phyloP scores from a whole-genome alignment of 768 basidiomycete genomes.

The Coprinopsis cinerea region DNA sequence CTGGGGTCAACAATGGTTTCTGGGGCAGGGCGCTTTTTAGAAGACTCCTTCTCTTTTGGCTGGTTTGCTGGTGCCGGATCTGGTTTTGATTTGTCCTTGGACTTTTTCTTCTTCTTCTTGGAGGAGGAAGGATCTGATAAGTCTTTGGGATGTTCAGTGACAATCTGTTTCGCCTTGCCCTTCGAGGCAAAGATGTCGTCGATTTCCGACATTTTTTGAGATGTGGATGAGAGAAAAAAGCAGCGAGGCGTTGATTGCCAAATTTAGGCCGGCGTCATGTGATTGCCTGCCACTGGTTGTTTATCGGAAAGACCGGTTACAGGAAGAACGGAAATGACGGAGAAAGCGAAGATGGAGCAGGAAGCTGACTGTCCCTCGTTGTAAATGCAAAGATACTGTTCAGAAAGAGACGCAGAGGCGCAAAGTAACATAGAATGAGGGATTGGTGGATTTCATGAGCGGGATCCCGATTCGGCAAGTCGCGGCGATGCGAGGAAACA shows the following conservation, averaged over 20 bases:
- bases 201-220: conserved; percentile 56
- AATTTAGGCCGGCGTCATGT: background rate
- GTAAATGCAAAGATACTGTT: too few relatives aligned
- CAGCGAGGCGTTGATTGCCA: background rate
- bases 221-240: background rate
- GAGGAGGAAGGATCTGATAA: conserved; percentile 16
- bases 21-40: conserved; percentile 37
- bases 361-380: too few relatives aligned
- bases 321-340: too few relatives aligned
- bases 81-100: conserved; percentile 27
- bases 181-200: conserved; percentile 76
- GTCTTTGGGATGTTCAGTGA: conserved; percentile 4
- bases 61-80: conserved; percentile 2
- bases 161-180: conserved; percentile 25
- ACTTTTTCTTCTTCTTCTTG: conserved; percentile 43
- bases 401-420: background rate
- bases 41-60: conserved; percentile 10
- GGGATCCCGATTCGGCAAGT: background rate
- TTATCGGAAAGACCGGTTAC: too few relatives aligned
- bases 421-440: background rate
- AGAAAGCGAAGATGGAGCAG: too few relatives aligned
- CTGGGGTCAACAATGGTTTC: conserved; percentile 70
- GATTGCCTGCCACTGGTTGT: background rate
- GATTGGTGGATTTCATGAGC: background rate
- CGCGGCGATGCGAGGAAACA: background rate